These are phyloP conservation scores for Geotrichum ghanense DNA, from an alignment of 805 yeast genomes.

Conservation along the genomic window DNA sequence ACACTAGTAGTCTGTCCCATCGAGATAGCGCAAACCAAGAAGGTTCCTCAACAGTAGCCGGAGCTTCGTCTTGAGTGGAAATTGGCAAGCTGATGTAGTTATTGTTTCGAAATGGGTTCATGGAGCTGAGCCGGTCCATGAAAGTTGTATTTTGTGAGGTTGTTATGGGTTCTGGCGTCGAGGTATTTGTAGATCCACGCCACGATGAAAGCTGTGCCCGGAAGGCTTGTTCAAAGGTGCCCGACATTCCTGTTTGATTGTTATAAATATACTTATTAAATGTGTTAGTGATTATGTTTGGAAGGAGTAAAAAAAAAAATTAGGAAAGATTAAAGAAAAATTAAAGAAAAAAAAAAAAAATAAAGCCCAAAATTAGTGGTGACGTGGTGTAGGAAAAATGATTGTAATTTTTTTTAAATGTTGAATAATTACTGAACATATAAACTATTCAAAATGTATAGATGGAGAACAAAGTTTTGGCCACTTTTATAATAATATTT, in stretches of 20 bases:
- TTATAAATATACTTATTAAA: neutral
- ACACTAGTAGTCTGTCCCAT: slow-evolving; percentile 70
- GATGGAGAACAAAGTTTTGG: too few species aligned
- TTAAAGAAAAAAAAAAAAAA: too few species aligned
- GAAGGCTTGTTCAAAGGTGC: slow-evolving; percentile 20
- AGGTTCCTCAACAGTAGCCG: slow-evolving; percentile 26
- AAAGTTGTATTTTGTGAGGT: slow-evolving; percentile 11
- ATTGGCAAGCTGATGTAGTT: slow-evolving; percentile 15
- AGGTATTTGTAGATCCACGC: slow-evolving; percentile 17
- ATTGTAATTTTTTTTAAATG: too few species aligned
- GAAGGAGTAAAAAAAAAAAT: neutral
- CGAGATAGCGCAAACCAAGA: slow-evolving; percentile 39
- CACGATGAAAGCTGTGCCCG: slow-evolving; percentile 25
- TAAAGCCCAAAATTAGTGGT: too few species aligned
- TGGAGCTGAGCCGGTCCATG: slow-evolving; percentile 15
- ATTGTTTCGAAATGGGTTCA: slow-evolving; percentile 20
- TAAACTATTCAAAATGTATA: too few species aligned
- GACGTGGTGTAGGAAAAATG: too few species aligned
- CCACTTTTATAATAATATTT: too few species aligned
- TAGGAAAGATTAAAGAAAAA: too few species aligned
- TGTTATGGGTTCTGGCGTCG: slow-evolving; percentile 8
- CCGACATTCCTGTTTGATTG: too few species aligned
- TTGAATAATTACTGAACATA: too few species aligned
- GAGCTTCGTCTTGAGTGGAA: slow-evolving; percentile 15
- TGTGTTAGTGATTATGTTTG: neutral